These are phyloP conservation scores for Quercus rubra DNA, from an alignment of 306 rosid species.

Conservation along the genomic window DNA sequence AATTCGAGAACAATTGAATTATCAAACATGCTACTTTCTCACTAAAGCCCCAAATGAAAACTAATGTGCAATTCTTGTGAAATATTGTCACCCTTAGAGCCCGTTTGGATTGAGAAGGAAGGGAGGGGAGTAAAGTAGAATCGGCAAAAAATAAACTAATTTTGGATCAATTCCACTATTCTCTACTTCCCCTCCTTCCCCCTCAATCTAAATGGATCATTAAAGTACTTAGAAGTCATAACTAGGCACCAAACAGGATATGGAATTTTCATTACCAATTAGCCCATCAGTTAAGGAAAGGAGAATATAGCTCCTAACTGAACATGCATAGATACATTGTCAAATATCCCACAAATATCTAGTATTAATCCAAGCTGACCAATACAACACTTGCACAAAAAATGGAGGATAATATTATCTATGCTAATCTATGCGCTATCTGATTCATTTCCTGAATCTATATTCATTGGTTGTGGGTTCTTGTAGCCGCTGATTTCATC, in stretches of 20 bases:
- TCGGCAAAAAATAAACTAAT: too few species aligned
- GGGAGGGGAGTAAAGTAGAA: too few species aligned
- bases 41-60: too few species aligned
- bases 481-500: constrained; percentile 91
- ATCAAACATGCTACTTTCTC: too few species aligned
- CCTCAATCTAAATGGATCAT: too few species aligned
- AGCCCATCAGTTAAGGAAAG: not conserved
- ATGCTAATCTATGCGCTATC: constrained; percentile 43
- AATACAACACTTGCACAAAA: not conserved
- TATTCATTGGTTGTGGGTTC: constrained; percentile 79
- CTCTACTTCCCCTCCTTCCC: accelerated
- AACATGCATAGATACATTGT: not conserved
- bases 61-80: too few species aligned
- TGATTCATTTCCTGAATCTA: constrained; percentile 88
- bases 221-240: not conserved
- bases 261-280: not conserved
- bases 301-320: not conserved
- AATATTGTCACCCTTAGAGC: too few species aligned
- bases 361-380: not conserved
- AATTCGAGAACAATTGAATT: too few species aligned
- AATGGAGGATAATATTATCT: not conserved
- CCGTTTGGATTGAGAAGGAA: too few species aligned
- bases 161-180: accelerated
- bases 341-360: not conserved
- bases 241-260: not conserved